phyloP scores from a whole-genome alignment of 2,329 filamentous ascomycete species.

The Cadophora sp. region DNA sequence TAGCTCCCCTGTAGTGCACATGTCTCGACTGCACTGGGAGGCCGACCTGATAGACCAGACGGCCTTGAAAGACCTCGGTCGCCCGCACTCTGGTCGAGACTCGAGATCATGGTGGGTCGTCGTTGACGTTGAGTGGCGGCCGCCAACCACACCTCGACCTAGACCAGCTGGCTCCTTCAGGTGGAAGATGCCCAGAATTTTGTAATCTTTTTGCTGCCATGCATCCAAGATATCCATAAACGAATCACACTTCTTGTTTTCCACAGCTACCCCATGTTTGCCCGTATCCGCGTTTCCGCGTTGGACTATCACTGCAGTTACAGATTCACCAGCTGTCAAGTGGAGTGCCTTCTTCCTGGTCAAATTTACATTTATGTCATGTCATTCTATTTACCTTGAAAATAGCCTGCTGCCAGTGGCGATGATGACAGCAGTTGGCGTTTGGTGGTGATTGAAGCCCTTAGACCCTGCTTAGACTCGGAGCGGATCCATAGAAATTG shows the following conservation, averaged over 20 bases:
- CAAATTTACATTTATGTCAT: no score
- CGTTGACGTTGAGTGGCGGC: conserved; percentile 7
- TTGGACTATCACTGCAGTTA: no score
- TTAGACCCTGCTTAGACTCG: conserved; percentile 9
- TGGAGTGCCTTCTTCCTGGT: neutral
- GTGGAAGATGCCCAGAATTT: neutral
- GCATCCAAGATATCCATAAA: neutral
- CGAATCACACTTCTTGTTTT: conserved; percentile 1
- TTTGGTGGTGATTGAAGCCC: conserved; percentile 4
- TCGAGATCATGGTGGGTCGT: conserved; percentile 2
- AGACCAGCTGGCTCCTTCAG: neutral
- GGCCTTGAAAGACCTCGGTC: neutral
- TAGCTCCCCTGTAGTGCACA: conserved; percentile 11
- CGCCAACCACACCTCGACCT: neutral
- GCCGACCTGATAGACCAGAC: neutral
- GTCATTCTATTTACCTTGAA: no score
- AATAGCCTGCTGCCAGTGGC: no score
- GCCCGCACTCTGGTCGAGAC: neutral
- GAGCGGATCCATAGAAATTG: neutral
- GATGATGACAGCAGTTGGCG: conserved; percentile 3
- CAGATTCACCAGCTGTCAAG: no score
- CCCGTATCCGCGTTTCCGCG: no score
- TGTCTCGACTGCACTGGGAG: neutral
- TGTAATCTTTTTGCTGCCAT: neutral
- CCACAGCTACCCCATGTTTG: neutral